Evolutionary conservation across 2,329 filamentous ascomycete genomes (phyloP).

Genomic region (Colletotrichum magnum): DNA sequence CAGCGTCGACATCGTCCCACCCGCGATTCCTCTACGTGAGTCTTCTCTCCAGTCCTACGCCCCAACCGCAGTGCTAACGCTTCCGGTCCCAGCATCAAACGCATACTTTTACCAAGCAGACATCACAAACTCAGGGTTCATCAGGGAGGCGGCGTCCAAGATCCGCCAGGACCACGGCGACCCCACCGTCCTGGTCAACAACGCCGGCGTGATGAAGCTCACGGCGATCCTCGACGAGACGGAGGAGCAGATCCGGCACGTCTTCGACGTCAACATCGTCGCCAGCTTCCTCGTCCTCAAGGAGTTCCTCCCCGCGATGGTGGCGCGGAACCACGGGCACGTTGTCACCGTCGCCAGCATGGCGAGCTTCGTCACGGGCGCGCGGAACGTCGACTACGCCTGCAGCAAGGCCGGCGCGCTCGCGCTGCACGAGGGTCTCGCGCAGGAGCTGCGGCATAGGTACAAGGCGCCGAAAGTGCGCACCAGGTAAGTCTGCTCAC

Average conservation of each 20-base stretch:
- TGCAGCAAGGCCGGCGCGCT: conserved; percentile 66
- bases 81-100: conserved; percentile 9
- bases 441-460: conserved; percentile 52
- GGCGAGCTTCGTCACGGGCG: conserved; percentile 62
- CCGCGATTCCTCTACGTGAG: conserved; percentile 18
- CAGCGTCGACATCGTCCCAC: conserved; percentile 26
- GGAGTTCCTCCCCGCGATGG: conserved; percentile 63
- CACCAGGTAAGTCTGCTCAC: conserved; percentile 45
- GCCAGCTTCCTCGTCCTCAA: conserved; percentile 61
- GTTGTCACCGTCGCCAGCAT: conserved; percentile 67
- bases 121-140: conserved; percentile 41
- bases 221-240: conserved; percentile 56
- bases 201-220: conserved; percentile 54
- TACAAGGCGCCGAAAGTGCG: conserved; percentile 55
- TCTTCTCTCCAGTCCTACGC: too few species aligned
- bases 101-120: conserved; percentile 32
- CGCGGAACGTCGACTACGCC: conserved; percentile 65
- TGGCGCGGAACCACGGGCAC: conserved; percentile 63
- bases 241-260: conserved; percentile 55
- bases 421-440: conserved; percentile 65
- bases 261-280: conserved; percentile 65
- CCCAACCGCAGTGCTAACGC: not conserved
- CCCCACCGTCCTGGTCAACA: conserved; percentile 55
- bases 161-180: conserved; percentile 56
- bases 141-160: conserved; percentile 55